These are phyloP conservation scores for Neurospora tetraspora DNA, from an alignment of 495 filamentous ascomycete species.

Conservation along the genomic window DNA sequence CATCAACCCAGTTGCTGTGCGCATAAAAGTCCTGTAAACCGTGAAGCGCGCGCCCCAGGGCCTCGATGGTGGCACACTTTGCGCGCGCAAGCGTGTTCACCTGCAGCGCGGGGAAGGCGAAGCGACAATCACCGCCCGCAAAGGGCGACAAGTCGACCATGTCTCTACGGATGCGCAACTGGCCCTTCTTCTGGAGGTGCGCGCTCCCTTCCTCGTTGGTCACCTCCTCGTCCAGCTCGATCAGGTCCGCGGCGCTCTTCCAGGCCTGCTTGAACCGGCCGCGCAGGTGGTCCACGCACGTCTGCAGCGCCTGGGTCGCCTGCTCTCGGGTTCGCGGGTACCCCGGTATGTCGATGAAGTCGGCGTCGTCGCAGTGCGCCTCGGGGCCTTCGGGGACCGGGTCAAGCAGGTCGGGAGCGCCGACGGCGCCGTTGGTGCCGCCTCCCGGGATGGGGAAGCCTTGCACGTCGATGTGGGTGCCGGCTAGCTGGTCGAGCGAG, in stretches of 20 bases:
- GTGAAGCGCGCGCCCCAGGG: slow-evolving; percentile 13
- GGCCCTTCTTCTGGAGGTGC: neutral
- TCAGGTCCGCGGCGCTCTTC: neutral
- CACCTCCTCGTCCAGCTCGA: neutral
- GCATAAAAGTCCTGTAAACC: slow-evolving; percentile 22
- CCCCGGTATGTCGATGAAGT: slow-evolving; percentile 18
- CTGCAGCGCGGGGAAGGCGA: slow-evolving; percentile 14
- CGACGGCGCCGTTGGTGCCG: slow-evolving; percentile 21
- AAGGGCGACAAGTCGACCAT: slow-evolving; percentile 11
- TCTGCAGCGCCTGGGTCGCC: slow-evolving; percentile 14
- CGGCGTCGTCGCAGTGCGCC: slow-evolving; percentile 22
- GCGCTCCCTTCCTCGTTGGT: neutral
- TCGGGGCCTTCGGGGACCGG: slow-evolving; percentile 19
- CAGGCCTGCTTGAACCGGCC: slow-evolving; percentile 18
- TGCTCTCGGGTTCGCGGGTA: slow-evolving; percentile 14
- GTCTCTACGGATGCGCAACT: slow-evolving; percentile 4
- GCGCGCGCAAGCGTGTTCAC: slow-evolving; percentile 9
- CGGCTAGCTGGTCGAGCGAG: slow-evolving; percentile 20
- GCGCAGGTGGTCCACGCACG: slow-evolving; percentile 17
- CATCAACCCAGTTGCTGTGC: slow-evolving; percentile 22
- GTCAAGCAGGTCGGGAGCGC: slow-evolving; percentile 19
- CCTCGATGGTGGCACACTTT: slow-evolving; percentile 18
- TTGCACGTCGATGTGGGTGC: slow-evolving; percentile 13
- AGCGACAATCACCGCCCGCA: slow-evolving; percentile 15
- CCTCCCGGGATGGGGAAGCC: slow-evolving; percentile 13